Evolutionary conservation across 352 stramenopile species (phyloP).

Genomic region (Globisporangium nunn): DNA sequence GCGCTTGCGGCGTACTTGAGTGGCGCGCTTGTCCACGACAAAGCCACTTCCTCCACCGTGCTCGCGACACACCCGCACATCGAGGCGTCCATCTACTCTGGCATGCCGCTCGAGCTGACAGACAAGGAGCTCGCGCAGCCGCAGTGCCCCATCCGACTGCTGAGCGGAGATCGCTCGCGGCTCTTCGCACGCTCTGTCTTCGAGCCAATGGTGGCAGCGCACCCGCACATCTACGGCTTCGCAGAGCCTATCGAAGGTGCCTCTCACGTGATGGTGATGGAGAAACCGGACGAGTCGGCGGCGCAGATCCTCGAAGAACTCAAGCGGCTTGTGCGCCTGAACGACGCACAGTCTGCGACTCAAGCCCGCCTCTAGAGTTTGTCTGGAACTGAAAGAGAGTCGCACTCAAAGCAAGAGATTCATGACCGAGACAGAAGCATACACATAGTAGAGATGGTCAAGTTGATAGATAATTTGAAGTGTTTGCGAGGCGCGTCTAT

Average conservation of each 20-base stretch:
- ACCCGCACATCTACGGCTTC: constrained; percentile 39
- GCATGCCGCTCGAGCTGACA: constrained; percentile 24
- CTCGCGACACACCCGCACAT: constrained; percentile 41
- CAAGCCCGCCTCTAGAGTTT: constrained; percentile 2
- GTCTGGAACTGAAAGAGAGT: background rate
- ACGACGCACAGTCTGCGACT: background rate
- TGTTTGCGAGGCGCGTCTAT: constrained; percentile 1
- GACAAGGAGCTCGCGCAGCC: constrained; percentile 25
- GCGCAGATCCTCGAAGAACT: constrained; percentile 35
- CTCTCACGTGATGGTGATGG: constrained; percentile 45
- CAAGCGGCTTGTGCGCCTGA: constrained; percentile 10
- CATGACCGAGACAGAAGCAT: too few relatives aligned
- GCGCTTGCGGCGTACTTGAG: constrained; percentile 25
- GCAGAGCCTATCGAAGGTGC: constrained; percentile 24
- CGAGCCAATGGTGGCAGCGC: constrained; percentile 17
- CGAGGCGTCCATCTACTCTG: constrained; percentile 39
- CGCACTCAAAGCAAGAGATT: too few relatives aligned
- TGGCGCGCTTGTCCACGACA: constrained; percentile 18
- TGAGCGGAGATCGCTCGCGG: constrained; percentile 39
- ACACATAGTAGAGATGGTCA: background rate
- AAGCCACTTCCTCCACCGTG: constrained; percentile 14
- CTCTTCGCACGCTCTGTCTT: constrained; percentile 29
- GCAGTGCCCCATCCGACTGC: constrained; percentile 30
- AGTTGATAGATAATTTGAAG: background rate
- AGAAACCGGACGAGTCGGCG: constrained; percentile 32